Evolutionary conservation across 1,284 basidiomycete genomes (phyloP), one percentile per base, ranked within the genome.

Genomic region (Papiliotrema flavescens): DNA sequence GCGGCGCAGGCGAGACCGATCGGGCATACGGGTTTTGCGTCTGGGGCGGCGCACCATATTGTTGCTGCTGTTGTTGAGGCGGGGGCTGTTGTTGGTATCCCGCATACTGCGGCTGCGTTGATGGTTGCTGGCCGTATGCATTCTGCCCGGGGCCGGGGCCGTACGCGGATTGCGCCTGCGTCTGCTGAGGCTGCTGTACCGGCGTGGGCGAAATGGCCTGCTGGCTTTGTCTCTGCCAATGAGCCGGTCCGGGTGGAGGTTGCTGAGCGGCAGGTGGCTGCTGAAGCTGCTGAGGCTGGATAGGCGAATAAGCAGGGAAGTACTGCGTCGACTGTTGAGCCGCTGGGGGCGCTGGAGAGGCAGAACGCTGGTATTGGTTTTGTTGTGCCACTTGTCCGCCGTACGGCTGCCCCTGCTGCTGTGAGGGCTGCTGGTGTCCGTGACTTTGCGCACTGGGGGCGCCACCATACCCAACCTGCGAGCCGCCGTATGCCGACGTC

Each of bases 21-120:
- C 26, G 43, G 17, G 15, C 20, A 37, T 55, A 53, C 40, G 53
- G 56, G 9, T 53, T 35, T 46, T 61, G 55, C 28, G 56, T 49
- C 6, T 46, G 36, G 28, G 48, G 49, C n/a, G 11, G 11, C 17
- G 9, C 20, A 37, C 41, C 28, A 20, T 11, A 32, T 14, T 51
- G 43, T 19, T 52, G 53, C 17, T 49, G 49, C 23, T 39, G 41
- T 23, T 48, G 54, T 34, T 37, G 52, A 23, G 45, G 50, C 1
- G 54, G 47, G 37, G 51, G 47, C 40, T 60, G 54, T 26, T 47
- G 45, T 19, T 32, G 45, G 24, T 40, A 36, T 17, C 35, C 35
- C n/a, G n/a, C n/a, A n/a, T n/a, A n/a, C n/a, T n/a, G n/a, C 17
- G 35, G 49, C 7, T 39, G 22, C 11, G 13, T 7, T n/a, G 24